Evolutionary conservation across 306 rosid genomes (phyloP).

Genomic region (Castanea mollissima): DNA sequence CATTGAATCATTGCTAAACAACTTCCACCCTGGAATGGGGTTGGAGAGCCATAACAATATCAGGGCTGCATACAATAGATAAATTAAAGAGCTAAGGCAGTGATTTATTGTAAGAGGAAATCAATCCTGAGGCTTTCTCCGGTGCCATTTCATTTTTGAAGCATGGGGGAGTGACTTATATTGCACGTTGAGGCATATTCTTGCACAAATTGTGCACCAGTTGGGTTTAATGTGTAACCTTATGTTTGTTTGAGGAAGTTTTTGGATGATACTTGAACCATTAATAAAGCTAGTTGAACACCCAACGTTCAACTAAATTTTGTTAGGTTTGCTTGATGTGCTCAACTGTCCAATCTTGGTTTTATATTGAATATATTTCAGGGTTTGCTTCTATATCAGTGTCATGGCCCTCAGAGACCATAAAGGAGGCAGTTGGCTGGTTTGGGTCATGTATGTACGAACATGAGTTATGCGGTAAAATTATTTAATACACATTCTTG

Average conservation of each 20-base stretch:
- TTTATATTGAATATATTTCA: background rate
- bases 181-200: background rate
- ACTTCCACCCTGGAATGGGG: constrained; percentile 49
- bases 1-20: constrained; percentile 76
- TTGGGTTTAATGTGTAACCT: background rate
- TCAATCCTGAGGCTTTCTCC: background rate
- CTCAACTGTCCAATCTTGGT: too few relatives aligned
- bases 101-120: background rate
- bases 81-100: background rate
- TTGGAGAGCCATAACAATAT: constrained; percentile 33
- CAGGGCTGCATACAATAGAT: constrained; percentile 38
- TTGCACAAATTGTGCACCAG: background rate
- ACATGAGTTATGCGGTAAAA: background rate
- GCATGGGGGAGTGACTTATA: background rate
- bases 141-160: background rate
- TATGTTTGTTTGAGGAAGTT: background rate
- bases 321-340: too few relatives aligned
- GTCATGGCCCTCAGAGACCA: background rate
- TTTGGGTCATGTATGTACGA: background rate
- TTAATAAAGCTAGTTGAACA: background rate
- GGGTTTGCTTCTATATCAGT: background rate
- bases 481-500: background rate
- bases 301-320: background rate
- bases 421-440: background rate
- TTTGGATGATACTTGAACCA: background rate